Evolutionary conservation across 2,329 filamentous ascomycete species (phyloP).

Genomic region (Monosporascus sp.): DNA sequence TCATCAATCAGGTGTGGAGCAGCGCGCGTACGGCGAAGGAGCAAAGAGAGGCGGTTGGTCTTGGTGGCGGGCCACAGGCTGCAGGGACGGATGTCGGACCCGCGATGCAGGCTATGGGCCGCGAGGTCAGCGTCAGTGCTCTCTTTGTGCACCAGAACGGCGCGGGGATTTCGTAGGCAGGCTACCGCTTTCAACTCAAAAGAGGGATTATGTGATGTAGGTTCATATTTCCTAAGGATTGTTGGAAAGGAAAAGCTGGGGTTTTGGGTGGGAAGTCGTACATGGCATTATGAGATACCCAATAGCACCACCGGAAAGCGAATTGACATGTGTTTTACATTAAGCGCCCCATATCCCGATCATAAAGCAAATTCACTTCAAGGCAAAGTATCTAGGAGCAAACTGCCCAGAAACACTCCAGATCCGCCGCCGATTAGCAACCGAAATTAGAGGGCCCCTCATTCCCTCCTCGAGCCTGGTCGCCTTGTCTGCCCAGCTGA

Average conservation of each 20-base stretch:
- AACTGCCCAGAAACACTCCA: background rate
- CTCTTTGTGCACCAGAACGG: constrained; percentile 34
- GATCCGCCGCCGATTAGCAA: background rate
- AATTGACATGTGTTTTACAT: background rate
- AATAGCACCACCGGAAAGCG: background rate
- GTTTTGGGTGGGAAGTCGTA: background rate
- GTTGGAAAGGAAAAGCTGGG: background rate
- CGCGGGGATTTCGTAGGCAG: background rate
- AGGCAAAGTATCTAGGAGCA: background rate
- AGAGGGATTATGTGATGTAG: background rate
- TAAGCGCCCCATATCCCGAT: background rate
- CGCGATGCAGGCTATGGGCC: constrained; percentile 20
- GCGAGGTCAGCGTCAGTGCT: constrained; percentile 39
- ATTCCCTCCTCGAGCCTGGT: background rate
- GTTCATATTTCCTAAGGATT: background rate
- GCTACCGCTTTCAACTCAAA: background rate
- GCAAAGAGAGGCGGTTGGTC: constrained; percentile 6
- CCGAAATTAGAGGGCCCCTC: background rate
- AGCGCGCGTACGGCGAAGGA: constrained; percentile 15
- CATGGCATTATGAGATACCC: background rate
- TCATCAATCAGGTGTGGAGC: constrained; percentile 23
- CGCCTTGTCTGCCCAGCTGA: background rate
- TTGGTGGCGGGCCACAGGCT: background rate
- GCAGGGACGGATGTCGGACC: constrained; percentile 4
- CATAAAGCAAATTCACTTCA: background rate